These are phyloP conservation scores for Ustilago cynodontis DNA, from an alignment of 1,284 basidiomycete species.

Conservation along the genomic window DNA sequence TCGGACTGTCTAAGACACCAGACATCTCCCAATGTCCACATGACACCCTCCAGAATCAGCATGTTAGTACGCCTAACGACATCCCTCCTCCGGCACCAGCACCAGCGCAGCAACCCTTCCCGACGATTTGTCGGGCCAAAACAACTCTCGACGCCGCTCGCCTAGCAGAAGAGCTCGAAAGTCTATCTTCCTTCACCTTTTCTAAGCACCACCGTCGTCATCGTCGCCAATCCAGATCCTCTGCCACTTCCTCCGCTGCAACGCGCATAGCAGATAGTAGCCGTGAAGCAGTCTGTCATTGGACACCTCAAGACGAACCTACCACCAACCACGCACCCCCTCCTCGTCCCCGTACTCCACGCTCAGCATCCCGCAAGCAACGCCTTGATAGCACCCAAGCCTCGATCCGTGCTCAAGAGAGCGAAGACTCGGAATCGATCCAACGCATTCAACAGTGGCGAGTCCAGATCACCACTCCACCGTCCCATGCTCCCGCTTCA, in stretches of 20 bases:
- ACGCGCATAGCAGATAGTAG: conserved; percentile 9
- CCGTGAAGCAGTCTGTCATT: conserved; percentile 20
- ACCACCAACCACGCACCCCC: background rate
- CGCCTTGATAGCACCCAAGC: background rate
- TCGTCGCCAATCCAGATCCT: background rate
- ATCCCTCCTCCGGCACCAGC: background rate
- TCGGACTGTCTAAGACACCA: too few species aligned
- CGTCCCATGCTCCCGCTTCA: conserved; percentile 15
- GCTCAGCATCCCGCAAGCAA: background rate
- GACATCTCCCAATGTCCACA: too few species aligned
- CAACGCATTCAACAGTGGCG: conserved; percentile 37
- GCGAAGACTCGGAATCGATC: conserved; percentile 20
- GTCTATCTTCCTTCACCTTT: conserved; percentile 12
- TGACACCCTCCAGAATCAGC: background rate
- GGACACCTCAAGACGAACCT: conserved; percentile 3
- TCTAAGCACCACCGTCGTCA: background rate
- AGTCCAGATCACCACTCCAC: conserved; percentile 11
- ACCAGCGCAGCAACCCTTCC: conserved; percentile 1
- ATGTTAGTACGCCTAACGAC: conserved; percentile 16
- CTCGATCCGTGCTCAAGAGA: conserved; percentile 3
- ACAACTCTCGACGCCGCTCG: conserved; percentile 12
- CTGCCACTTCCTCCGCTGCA: background rate
- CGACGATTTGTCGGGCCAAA: conserved; percentile 7
- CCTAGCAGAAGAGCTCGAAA: conserved; percentile 26
- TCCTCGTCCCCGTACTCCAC: background rate